These are phyloP conservation scores for Triticum aestivum DNA, from an alignment of 176 grass and related monocot genomes.

Conservation along the genomic window DNA sequence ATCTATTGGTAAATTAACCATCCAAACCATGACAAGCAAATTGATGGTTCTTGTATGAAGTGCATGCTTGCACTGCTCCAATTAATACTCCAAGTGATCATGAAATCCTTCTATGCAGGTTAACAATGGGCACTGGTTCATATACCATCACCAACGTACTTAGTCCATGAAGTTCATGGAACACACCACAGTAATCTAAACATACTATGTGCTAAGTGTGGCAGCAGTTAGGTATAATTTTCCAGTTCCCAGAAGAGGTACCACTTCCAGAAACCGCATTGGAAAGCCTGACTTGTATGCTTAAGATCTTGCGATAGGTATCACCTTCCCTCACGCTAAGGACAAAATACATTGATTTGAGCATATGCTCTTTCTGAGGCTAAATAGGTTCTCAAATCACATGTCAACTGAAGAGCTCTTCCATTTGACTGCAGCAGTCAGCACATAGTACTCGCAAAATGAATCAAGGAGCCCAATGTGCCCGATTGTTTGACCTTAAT, in stretches of 20 bases:
- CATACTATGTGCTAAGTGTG: slow-evolving; percentile 27
- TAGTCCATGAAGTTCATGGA: slow-evolving; percentile 18
- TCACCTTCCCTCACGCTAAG: slow-evolving; percentile 34
- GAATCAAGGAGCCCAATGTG: slow-evolving; percentile 21
- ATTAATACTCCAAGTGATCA: slow-evolving; percentile 22
- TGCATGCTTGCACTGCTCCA: slow-evolving; percentile 31
- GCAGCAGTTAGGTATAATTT: slow-evolving; percentile 17
- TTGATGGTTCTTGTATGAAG: slow-evolving; percentile 13
- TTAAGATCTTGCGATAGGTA: slow-evolving; percentile 35
- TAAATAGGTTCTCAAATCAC: slow-evolving; percentile 33
- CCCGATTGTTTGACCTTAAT: slow-evolving; percentile 50
- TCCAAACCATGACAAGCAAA: slow-evolving; percentile 27
- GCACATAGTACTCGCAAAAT: slow-evolving; percentile 26
- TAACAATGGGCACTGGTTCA: slow-evolving; percentile 30
- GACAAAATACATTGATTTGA: slow-evolving; percentile 26
- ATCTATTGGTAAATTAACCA: slow-evolving; percentile 21
- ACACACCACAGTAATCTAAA: slow-evolving; percentile 22
- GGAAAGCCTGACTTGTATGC: slow-evolving; percentile 26
- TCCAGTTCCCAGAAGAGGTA: slow-evolving; percentile 11
- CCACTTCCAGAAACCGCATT: slow-evolving; percentile 38
- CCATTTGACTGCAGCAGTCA: slow-evolving; percentile 24
- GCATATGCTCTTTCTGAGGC: slow-evolving; percentile 37
- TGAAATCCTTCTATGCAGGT: slow-evolving; percentile 36
- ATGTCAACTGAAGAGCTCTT: slow-evolving; percentile 29
- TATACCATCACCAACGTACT: slow-evolving; percentile 15